Evolutionary conservation across 768 basidiomycete genomes (phyloP), one percentile per base, ranked within the genome.

Genomic region (Hemileccinum impolitum): DNA sequence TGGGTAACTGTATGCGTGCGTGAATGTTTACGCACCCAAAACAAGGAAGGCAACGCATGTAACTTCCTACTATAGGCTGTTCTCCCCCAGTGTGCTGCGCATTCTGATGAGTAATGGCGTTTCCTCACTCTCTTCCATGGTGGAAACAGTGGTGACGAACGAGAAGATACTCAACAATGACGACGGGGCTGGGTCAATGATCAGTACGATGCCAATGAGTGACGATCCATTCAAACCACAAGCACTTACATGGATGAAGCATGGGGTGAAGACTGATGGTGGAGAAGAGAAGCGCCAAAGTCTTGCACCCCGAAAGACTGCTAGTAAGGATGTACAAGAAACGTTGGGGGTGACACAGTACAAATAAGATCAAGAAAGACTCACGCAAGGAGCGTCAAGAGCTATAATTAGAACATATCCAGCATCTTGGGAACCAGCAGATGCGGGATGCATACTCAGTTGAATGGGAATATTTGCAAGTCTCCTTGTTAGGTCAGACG

Each of bases 391-490:
- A 62, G 48, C 3, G 46, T 34, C 39, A 52, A 34, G 39, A 61
- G 45, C 53, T 63, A 19, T 23, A 23, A 14, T 1, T 19, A 10
- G 13, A 25, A 6, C 3, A 6, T 10, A n/a, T n/a, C n/a, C n/a
- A n/a, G n/a, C n/a, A n/a, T n/a, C n/a, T n/a, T n/a, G n/a, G 8
- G 15, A 17, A 31, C 19, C 4, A 35, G 6, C 3, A 39, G 15
- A n/a, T 2, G n/a, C 2, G 13, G 13, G 13, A 23, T 15, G 28
- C 52, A 39, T 37, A 59, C 61, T 0, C 54, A 38, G 42, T 46
- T 63, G n/a, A 60, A 21, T 19, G 50, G 54, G 21, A 49, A 47
- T 31, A n/a, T n/a, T n/a, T n/a, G n/a, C n/a, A n/a, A n/a, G n/a
- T n/a, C n/a, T n/a, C n/a, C n/a, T n/a, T n/a, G n/a, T n/a, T n/a